Evolutionary conservation across 1,139 yeast species (phyloP).

Genomic region (Geotrichum restrictum): DNA sequence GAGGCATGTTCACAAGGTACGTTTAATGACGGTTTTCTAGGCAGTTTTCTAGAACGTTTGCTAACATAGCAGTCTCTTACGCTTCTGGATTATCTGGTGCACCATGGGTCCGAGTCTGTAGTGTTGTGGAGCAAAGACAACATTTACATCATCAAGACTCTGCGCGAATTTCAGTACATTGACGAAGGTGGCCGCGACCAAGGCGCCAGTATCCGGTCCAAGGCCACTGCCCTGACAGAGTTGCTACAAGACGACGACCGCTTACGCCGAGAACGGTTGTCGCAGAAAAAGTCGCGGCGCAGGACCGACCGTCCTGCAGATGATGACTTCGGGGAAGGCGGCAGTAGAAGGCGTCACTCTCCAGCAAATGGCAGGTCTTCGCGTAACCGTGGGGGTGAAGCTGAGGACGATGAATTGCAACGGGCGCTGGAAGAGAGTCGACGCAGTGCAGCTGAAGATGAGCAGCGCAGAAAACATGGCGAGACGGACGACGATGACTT

Average conservation of each 20-base stretch:
- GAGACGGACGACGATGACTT: conserved; percentile 65
- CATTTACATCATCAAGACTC: conserved; percentile 80
- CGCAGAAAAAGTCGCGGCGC: conserved; percentile 36
- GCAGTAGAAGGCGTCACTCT: conserved; percentile 22
- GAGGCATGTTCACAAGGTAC: conserved; percentile 85
- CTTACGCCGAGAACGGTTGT: conserved; percentile 64
- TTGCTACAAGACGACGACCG: conserved; percentile 81
- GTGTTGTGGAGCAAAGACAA: conserved; percentile 94
- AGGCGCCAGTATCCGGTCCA: conserved; percentile 82
- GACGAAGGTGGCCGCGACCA: conserved; percentile 83
- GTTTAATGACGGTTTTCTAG: no score
- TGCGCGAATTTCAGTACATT: conserved; percentile 81
- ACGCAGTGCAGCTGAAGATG: conserved; percentile 84
- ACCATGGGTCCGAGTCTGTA: conserved; percentile 85
- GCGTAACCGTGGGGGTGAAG: conserved; percentile 37
- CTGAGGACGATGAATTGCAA: conserved; percentile 77
- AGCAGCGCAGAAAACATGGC: conserved; percentile 47
- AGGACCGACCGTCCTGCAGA: conserved; percentile 15
- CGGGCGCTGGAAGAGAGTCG: conserved; percentile 79
- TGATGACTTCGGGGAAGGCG: conserved; percentile 2
- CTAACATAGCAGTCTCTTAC: conserved; percentile 51
- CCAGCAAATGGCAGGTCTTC: conserved; percentile 8
- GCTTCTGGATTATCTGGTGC: conserved; percentile 79
- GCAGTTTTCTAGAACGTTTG: no score
- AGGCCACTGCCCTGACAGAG: conserved; percentile 84